phyloP scores from a whole-genome alignment of 179 eudicot species.

The Silene coronaria region DNA sequence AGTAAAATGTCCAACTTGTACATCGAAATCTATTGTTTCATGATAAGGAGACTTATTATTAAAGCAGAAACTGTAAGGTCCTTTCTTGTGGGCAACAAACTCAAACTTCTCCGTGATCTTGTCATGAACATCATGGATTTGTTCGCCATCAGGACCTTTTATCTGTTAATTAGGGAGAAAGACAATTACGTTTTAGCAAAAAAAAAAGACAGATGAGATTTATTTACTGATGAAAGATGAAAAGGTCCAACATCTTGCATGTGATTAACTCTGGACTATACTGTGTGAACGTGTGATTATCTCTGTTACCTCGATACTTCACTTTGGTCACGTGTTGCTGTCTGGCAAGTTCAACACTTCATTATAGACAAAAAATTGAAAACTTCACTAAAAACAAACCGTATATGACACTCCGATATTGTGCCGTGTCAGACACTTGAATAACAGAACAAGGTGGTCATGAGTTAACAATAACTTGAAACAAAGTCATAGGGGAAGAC shows the following conservation, averaged over 20 bases:
- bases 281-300: no score
- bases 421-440: no score
- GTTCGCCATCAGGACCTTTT: slow-evolving; percentile 69
- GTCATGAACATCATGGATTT: slow-evolving; percentile 56
- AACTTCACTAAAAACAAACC: no score
- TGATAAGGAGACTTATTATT: slow-evolving; percentile 72
- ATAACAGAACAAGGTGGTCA: not conserved
- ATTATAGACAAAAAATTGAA: no score
- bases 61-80: slow-evolving; percentile 66
- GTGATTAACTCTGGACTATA: no score
- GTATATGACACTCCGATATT: no score
- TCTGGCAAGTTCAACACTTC: no score
- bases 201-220: not conserved
- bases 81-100: slow-evolving; percentile 57
- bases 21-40: slow-evolving; percentile 79
- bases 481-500: not conserved
- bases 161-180: slow-evolving; percentile 34
- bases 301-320: no score
- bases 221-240: no score
- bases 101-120: slow-evolving; percentile 61
- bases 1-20: slow-evolving; percentile 53
- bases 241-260: not conserved
- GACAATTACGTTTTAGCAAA: not conserved
- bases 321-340: no score
- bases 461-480: not conserved